phyloP scores from a whole-genome alignment of 352 stramenopile genomes.

The Aphanomyces stellatus region DNA sequence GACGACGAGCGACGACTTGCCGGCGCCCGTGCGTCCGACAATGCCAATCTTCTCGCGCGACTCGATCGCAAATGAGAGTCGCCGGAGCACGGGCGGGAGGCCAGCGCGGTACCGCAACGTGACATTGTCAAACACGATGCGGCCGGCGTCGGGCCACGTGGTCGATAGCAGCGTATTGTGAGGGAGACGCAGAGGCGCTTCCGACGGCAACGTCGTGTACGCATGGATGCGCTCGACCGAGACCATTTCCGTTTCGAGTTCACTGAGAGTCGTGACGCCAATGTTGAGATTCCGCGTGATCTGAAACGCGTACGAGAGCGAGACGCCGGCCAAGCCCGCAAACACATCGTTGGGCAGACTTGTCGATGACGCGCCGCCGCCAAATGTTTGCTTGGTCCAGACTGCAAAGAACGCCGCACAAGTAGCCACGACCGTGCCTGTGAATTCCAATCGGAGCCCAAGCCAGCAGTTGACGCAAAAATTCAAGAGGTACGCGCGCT shows the following conservation, averaged over 20 bases:
- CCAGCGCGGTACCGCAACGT: constrained; percentile 38
- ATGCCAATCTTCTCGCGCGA: constrained; percentile 83
- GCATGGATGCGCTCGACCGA: constrained; percentile 47
- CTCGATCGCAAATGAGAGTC: constrained; percentile 72
- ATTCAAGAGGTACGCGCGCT: constrained; percentile 86
- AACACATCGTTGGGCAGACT: constrained; percentile 28
- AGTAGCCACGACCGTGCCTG: constrained; percentile 82
- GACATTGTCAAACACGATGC: constrained; percentile 65
- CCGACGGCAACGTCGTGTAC: constrained; percentile 18
- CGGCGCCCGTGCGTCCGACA: constrained; percentile 79
- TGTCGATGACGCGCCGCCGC: too few species aligned
- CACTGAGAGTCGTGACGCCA: constrained; percentile 77
- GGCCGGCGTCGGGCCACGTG: constrained; percentile 47
- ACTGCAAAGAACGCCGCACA: constrained; percentile 87
- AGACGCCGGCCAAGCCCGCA: constrained; percentile 60
- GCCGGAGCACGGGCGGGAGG: constrained; percentile 54
- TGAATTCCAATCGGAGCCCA: constrained; percentile 83
- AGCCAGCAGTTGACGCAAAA: constrained; percentile 94
- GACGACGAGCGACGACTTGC: constrained; percentile 86
- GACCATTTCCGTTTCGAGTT: constrained; percentile 87
- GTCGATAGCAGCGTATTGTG: constrained; percentile 21
- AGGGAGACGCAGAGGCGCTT: constrained; percentile 24
- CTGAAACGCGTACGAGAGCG: constrained; percentile 77
- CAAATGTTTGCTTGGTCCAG: constrained; percentile 29
- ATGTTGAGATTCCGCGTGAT: constrained; percentile 85